Evolutionary conservation across 768 basidiomycete species (phyloP).

Genomic region (Phanerodontia chrysosporium): DNA sequence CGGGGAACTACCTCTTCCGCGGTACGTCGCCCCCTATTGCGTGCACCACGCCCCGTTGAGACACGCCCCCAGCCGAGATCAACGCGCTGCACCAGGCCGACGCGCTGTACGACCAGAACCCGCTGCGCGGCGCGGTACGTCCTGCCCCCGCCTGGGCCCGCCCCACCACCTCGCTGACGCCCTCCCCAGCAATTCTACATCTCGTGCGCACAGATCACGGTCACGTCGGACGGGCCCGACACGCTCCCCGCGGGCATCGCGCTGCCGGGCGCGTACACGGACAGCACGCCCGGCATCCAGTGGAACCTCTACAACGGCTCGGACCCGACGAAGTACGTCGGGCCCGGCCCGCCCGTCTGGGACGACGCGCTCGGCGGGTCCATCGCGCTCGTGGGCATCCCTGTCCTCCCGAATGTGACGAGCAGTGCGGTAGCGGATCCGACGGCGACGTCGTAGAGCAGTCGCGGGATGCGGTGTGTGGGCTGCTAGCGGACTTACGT

Average conservation of each 20-base stretch:
- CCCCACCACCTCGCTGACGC: background rate
- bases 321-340: constrained; percentile 7
- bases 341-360: constrained; percentile 6
- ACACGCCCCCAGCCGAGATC: constrained; percentile 4
- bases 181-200: constrained; percentile 10
- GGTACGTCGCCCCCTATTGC: background rate
- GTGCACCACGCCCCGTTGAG: background rate
- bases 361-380: constrained; percentile 5
- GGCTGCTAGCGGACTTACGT: no score
- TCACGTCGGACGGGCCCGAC: background rate
- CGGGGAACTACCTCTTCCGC: constrained; percentile 10
- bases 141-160: background rate
- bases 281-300: constrained; percentile 8
- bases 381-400: constrained; percentile 5
- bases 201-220: constrained; percentile 8
- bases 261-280: constrained; percentile 12
- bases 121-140: constrained; percentile 9
- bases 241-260: constrained; percentile 8
- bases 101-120: constrained; percentile 8
- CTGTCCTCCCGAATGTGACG: background rate
- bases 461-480: no score
- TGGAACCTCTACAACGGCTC: constrained; percentile 9
- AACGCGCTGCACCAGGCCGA: constrained; percentile 9
- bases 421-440: background rate
- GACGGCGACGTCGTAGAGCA: background rate